Percentiles rank a stretch among this genome's conserved stretches.
phyloP scores from a whole-genome alignment of 805 yeast genomes.

The Barnettozyma pratensis region DNA sequence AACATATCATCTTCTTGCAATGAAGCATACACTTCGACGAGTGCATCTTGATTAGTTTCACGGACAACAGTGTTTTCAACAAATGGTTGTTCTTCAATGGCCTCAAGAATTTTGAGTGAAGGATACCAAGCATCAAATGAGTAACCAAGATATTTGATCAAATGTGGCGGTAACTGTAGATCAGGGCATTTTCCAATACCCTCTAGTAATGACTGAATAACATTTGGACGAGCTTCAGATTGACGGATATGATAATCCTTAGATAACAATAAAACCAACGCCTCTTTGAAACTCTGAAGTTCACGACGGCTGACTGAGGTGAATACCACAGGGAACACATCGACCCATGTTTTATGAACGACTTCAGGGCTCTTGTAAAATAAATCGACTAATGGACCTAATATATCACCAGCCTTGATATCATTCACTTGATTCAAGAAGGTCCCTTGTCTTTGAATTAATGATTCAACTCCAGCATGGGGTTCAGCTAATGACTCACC shows the following conservation, averaged over 20 bases:
- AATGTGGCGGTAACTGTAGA: slow-evolving; percentile 87
- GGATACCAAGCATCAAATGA: slow-evolving; percentile 91
- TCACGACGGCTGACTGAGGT: slow-evolving; percentile 72
- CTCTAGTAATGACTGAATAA: slow-evolving; percentile 74
- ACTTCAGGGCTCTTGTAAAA: slow-evolving; percentile 78
- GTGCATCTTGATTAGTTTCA: slow-evolving; percentile 85
- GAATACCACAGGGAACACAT: slow-evolving; percentile 78
- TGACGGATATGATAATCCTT: slow-evolving; percentile 94
- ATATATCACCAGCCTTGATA: slow-evolving; percentile 52
- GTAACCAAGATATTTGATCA: slow-evolving; percentile 81
- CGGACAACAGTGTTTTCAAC: slow-evolving; percentile 69
- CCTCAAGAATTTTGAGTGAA: slow-evolving; percentile 78
- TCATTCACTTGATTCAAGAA: slow-evolving; percentile 25
- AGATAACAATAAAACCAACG: slow-evolving; percentile 71
- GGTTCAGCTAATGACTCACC: slow-evolving; percentile 21
- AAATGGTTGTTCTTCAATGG: slow-evolving; percentile 51
- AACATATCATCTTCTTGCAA: slow-evolving; percentile 95
- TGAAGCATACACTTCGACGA: slow-evolving; percentile 82
- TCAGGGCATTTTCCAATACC: slow-evolving; percentile 73
- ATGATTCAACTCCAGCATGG: slow-evolving; percentile 22
- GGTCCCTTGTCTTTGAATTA: slow-evolving; percentile 31
- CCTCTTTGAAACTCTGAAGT: slow-evolving; percentile 76
- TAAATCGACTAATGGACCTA: slow-evolving; percentile 71
- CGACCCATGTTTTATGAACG: slow-evolving; percentile 79
- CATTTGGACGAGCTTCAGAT: slow-evolving; percentile 80